Base-by-base conservation (phyloP, 2,329 filamentous ascomycete species). In the Alternaria alternata region DNA sequence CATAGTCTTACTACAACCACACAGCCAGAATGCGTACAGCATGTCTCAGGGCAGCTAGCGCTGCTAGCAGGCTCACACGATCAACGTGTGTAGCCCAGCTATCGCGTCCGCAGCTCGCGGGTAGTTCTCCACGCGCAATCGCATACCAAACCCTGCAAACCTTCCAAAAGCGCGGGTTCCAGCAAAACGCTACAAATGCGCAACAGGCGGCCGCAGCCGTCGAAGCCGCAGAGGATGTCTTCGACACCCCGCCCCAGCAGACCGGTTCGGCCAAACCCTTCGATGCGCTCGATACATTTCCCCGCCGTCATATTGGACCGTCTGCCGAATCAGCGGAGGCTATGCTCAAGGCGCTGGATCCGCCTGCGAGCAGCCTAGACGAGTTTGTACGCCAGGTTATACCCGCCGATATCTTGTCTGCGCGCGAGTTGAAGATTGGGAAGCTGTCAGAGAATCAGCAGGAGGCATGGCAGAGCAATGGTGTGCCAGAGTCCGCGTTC, bases 301-400 rank as follows among this genome's bases (percentile, higher is more conserved):
- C 91, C 56, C 86, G 90, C 59, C 88, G 94, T 49, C 94, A 97
- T 80, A 96, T 97, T 80, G 94, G 94, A 1, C 93, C 93, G 4
- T 89, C 90, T 52, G 84, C 89, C 34, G 81, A 84, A 44, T 89
- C 91, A 55, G 86, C 89, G 1, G 82, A 88, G 67, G 83, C 89
- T 73, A 97, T 98, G 94, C 88, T 97, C 61, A 87, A 89, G 70
- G 85, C 86, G 1, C 84, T 98, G 41, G 89, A 92, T 60, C 92
- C 93, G 18, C 91, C 92, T 0, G 90, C 84, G 9, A 82, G 85
- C 62, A 89, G 85, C 46, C 79, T 98, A 59, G 93, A 97, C 65
- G 88, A 92, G 28, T 97, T 98, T 74, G 87, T 97, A 42, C 83
- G 87, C 71, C 88, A 96, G 80, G 94, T 97, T 49, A 84, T 98